Evolutionary conservation across 75 land plant genomes (phyloP), one percentile per base, ranked within the genome.

Genomic region (Adiantum capillusveneris): DNA sequence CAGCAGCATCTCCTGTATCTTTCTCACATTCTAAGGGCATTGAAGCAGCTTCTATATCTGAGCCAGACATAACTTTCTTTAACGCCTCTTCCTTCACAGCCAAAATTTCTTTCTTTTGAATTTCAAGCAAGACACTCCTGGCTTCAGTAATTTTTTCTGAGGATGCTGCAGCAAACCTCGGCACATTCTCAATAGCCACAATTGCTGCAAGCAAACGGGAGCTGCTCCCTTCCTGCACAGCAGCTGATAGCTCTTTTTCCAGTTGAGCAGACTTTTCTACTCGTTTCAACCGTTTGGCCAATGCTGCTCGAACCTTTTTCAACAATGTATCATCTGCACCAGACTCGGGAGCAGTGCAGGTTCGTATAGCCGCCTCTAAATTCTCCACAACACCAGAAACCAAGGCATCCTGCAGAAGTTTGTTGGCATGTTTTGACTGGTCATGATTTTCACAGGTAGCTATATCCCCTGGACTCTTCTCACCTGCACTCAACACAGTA

Each of bases 241-340:
- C 54, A 29, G 70, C 22, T 44, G 25, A 42, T 11, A 67, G 55
- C 17, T 45, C 70, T 3, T 46, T 25, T 11, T 67, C 65, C 31
- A 67, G 29, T 12, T 13, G 24, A 46, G 18, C 26, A 19, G 37
- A 31, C 30, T 60, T 67, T 60, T 67, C 70, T 45, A 26, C 29
- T 14, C 70, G 51, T 25, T 62, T 60, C 53, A 67, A 46, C 24
- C 65, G 45, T 53, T 67, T 67, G 27, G 66, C 67, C 25, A 67
- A 63, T n/a, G 69, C 64, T 19, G 57, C 69, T 31, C 57, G 58
- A 1, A 67, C 69, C 65, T 59, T 57, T 53, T 67, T 67, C 24
- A 59, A 17, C 18, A 67, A 49, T 6, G 29, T 12, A 25, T 30
- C 30, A 16, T 67, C 65, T 16, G 42, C 64, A 7, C 26, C 12